Evolutionary conservation across 2,329 filamentous ascomycete species (phyloP), one percentile per base, ranked within the genome.

Genomic region (Penicillium sp.): DNA sequence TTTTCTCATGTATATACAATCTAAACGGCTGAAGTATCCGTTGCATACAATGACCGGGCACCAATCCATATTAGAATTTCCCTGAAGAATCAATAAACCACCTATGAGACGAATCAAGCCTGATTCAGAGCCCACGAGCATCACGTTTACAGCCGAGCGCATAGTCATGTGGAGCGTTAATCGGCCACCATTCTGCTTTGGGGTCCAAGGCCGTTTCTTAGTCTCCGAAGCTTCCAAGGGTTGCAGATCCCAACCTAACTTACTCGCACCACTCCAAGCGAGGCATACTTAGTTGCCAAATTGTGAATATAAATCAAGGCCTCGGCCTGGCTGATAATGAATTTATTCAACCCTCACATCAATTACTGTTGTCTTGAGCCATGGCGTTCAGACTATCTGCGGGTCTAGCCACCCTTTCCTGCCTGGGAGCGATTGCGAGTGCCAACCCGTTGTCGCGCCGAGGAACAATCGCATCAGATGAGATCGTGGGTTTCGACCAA

Each of bases 401-500:
- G 1, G 19, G 19, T 35, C 31, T 48, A 7, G 24, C 48, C 19
- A 24, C 48, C 4, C 14, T 50, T 26, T 39, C 22, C 5, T 35
- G 5, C 29, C 19, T 45, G 14, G 39, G 16, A 9, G 29, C 51
- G 11, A 22, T 37, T 3, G 29, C n/a, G 10, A 13, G 5, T 3
- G 51, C 41, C 14, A 44, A 16, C 13, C 10, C 19, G n/a, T 46
- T 47, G n/a, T 27, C 51, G 11, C 41, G 51, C 19, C 77, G 81
- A 45, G 79, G 71, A 9, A 74, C 74, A 39, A 79, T 84, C 61
- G 65, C 45, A 19, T 75, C 77, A 27, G 73, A 81, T 68, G 70
- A 74, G 0, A 73, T 87, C 27, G 82, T 84, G 8, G 82, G 81
- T 1, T 84, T 86, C 59, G 57, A 77, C 0, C 65, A 86, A 66